Conservation (phyloP, 805 yeast species). For the Kregervanrija pseudodelftensis region DNA sequence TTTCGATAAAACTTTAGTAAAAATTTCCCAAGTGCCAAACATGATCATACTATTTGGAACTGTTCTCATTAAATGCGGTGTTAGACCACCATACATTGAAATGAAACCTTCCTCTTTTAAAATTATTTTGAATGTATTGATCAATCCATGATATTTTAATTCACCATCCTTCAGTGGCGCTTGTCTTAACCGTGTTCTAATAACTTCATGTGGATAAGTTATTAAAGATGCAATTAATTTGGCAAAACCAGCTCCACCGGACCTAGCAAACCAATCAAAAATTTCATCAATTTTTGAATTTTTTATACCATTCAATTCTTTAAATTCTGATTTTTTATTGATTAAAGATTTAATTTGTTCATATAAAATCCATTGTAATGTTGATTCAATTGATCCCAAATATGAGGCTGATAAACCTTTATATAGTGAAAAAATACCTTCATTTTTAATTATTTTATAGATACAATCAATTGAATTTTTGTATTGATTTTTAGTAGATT, state of each 20-base stretch:
- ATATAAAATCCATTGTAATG: constrained; percentile 92
- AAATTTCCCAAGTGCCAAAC: constrained; percentile 98
- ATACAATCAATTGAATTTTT: constrained; percentile 83
- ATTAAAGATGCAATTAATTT: constrained; percentile 86
- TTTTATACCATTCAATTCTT: constrained; percentile 31
- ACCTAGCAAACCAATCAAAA: constrained; percentile 88
- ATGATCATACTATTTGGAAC: constrained; percentile 97
- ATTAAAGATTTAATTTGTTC: constrained; percentile 86
- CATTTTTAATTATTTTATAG: constrained; percentile 56
- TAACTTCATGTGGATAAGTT: constrained; percentile 96
- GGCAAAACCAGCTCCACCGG: constrained; percentile 97
- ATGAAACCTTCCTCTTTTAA: constrained; percentile 86
- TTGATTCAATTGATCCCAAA: constrained; percentile 86
- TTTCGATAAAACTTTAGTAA: constrained; percentile 48
- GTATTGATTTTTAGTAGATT: constrained; percentile 54
- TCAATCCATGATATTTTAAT: constrained; percentile 81
- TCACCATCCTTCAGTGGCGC: constrained; percentile 67
- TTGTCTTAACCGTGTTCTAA: constrained; percentile 91
- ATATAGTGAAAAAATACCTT: constrained; percentile 77
- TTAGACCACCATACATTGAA: constrained; percentile 94
- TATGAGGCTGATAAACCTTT: constrained; percentile 93
- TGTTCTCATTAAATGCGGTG: constrained; percentile 93
- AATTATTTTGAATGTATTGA: constrained; percentile 82
- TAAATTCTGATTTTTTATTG: constrained; percentile 37
- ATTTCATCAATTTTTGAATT: constrained; percentile 51